These are phyloP conservation scores for Hanseniaspora lachancei DNA, from an alignment of 805 yeast genomes.

Conservation along the genomic window DNA sequence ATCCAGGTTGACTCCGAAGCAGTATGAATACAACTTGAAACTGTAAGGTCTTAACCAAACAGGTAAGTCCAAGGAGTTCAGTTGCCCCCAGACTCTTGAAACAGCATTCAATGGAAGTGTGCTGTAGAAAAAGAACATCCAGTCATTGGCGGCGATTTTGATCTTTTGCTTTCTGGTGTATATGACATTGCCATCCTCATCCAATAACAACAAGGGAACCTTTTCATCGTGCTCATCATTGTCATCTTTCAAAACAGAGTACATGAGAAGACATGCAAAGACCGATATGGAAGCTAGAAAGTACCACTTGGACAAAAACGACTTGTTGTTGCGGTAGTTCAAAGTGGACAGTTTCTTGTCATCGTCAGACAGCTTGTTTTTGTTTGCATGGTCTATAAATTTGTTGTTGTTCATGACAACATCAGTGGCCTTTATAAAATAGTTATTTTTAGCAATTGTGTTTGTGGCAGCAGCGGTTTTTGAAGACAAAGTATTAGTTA, in stretches of 20 bases:
- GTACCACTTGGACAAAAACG: constrained; percentile 11
- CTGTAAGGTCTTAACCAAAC: constrained; percentile 78
- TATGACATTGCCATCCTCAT: constrained; percentile 8
- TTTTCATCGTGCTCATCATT: background rate
- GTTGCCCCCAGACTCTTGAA: constrained; percentile 88
- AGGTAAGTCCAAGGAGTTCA: constrained; percentile 74
- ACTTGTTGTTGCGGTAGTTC: background rate
- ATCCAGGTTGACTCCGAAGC: constrained; percentile 78
- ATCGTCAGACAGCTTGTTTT: background rate
- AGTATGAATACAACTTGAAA: constrained; percentile 56
- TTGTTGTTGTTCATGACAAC: constrained; percentile 1
- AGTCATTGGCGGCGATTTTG: constrained; percentile 35
- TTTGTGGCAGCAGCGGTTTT: background rate
- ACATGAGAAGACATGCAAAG: constrained; percentile 8
- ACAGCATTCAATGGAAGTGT: constrained; percentile 82
- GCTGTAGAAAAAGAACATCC: constrained; percentile 82
- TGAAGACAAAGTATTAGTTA: background rate
- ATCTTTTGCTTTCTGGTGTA: constrained; percentile 25
- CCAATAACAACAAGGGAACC: constrained; percentile 3
- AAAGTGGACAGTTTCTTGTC: background rate
- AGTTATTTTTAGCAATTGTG: background rate
- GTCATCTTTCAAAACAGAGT: constrained; percentile 5
- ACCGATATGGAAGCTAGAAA: constrained; percentile 10
- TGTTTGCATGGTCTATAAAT: background rate
- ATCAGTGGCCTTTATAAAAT: constrained; percentile 5